Base-by-base conservation (phyloP, 148 eudicot species). In the Dianthus caryophyllus region DNA sequence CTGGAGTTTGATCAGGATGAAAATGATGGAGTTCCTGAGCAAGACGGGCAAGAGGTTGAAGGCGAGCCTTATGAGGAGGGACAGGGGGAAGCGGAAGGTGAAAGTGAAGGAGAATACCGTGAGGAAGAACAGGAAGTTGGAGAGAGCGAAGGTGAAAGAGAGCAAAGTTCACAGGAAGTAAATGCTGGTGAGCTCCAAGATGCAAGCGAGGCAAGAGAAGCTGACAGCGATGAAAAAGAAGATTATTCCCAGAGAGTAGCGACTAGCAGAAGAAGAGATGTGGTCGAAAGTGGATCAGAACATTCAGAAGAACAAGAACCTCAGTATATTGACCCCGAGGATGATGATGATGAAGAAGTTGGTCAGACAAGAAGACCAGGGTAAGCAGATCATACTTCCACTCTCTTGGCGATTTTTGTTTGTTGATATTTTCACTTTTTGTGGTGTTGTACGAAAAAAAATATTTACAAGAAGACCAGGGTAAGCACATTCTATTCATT, bases 261-360 rank as follows among this genome's bases (percentile, higher is more conserved):
- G 41, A 95, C 96, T 33, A 88, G 96, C 65, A 86, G 89, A 80
- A 80, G 99, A 75, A 75, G 89, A 57, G 89, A 83, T 70, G 81
- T 82, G 50, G 79, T 80, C 59, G 87, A 84, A 12, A 95, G 99
- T 85, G 96, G 77, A 71, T 94, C 99, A 26, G 98, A 93, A 72
- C 73, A 84, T 78, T 94, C 93, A 66, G 97, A 83, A 69, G 96
- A 88, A n/a, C 85, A 85, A 66, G 86, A 71, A 61, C 79, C 75
- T 55, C 79, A 46, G 52, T 95, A 81, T 79, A 83, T 69, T 79
- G 96, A 87, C 67, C 86, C 87, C 57, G 96, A 87, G 47, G 96
- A 90, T 20, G 97, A 90, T 9, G 96, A 90, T 20, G 97, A 90
- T 9, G 97, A 95, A 57, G 97, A 95, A 84, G 96, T 91, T 74